A percentile compares a stretch with the other conserved stretches of the same genome.
These are phyloP conservation scores for Leptodermis oblonga DNA, from an alignment of 257 asterid species.

Conservation along the genomic window DNA sequence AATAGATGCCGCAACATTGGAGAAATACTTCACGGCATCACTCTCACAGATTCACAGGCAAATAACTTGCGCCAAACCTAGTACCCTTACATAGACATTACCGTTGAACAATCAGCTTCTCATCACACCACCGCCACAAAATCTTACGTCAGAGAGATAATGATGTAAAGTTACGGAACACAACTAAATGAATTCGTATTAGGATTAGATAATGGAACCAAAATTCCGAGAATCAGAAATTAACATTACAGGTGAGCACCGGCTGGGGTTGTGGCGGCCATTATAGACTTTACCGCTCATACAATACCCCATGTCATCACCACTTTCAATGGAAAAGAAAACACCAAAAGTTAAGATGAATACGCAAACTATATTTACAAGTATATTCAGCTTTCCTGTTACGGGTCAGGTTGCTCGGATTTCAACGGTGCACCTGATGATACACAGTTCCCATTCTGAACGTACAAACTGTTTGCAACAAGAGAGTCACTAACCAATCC, in stretches of 20 bases:
- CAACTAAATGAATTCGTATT: background rate
- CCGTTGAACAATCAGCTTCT: background rate
- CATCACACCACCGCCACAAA: background rate
- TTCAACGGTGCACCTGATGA: slow-evolving; percentile 42
- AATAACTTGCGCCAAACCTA: background rate
- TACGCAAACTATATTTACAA: slow-evolving; percentile 37
- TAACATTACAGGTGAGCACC: slow-evolving; percentile 14
- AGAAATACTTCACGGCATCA: background rate
- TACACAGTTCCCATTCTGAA: slow-evolving; percentile 51
- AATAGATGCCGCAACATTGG: background rate
- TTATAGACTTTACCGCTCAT: slow-evolving; percentile 52
- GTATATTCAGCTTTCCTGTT: slow-evolving; percentile 10
- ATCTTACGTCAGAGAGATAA: background rate
- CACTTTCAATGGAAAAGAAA: slow-evolving; percentile 21
- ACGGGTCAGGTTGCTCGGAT: slow-evolving; percentile 67
- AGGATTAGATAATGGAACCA: background rate
- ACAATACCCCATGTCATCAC: slow-evolving; percentile 37
- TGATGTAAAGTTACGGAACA: background rate
- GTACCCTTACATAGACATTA: background rate
- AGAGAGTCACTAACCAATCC: slow-evolving; percentile 88
- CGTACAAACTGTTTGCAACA: slow-evolving; percentile 68
- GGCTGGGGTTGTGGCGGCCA: slow-evolving; percentile 63
- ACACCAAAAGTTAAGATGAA: slow-evolving; percentile 8
- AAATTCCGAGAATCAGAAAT: slow-evolving; percentile 5
- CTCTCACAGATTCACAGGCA: background rate